These are phyloP conservation scores for Aegilops tauschii DNA, from an alignment of 176 grass and related monocot genomes.

Conservation along the genomic window DNA sequence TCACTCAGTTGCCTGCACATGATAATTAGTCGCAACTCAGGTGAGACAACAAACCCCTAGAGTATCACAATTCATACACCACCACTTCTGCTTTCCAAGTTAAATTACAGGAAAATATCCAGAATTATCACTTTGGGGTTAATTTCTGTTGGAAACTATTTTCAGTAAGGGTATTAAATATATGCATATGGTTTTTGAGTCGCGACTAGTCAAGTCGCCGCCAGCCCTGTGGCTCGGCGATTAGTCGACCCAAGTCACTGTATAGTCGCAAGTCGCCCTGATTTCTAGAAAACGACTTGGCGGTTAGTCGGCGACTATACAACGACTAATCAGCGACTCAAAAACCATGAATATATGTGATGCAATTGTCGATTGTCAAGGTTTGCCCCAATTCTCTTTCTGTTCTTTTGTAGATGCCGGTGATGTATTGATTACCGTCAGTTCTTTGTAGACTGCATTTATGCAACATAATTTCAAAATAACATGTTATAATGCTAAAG, in stretches of 20 bases:
- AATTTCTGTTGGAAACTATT: neutral
- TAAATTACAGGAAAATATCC: neutral
- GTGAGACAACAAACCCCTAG: neutral
- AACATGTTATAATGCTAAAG: neutral
- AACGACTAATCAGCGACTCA: too few species aligned
- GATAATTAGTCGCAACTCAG: slow-evolving; percentile 7
- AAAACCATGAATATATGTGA: neutral
- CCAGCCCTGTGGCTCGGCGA: too few species aligned
- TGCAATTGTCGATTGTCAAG: neutral
- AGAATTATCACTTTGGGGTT: neutral
- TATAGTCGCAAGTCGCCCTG: too few species aligned
- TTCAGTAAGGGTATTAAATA: neutral
- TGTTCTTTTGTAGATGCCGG: neutral
- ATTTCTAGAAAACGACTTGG: too few species aligned
- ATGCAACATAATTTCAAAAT: neutral
- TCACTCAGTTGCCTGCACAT: slow-evolving; percentile 46
- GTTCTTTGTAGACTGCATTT: neutral
- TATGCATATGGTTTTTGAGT: too few species aligned
- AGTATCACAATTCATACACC: neutral
- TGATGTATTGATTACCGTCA: neutral
- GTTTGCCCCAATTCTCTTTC: neutral
- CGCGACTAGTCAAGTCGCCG: too few species aligned
- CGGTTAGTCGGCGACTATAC: too few species aligned
- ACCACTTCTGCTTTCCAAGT: neutral
- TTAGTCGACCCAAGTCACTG: too few species aligned